phyloP scores from a whole-genome alignment of 169 alveolate species.

The Theileria sp. region DNA sequence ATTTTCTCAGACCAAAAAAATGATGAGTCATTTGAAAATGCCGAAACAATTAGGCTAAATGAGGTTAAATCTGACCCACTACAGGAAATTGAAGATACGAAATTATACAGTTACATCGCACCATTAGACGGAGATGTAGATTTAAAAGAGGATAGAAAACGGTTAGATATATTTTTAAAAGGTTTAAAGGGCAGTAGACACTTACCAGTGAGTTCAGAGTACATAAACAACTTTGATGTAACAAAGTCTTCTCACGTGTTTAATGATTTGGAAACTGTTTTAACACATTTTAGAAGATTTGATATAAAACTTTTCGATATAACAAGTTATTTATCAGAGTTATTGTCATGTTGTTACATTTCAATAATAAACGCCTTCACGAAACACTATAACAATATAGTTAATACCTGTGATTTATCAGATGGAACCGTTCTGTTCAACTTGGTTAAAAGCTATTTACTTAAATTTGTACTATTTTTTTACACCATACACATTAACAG shows the following conservation, averaged over 20 bases:
- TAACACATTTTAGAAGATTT: background rate
- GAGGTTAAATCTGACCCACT: slow-evolving; percentile 1
- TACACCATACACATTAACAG: slow-evolving; percentile 37
- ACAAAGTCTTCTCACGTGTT: slow-evolving; percentile 32
- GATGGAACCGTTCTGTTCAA: slow-evolving; percentile 23
- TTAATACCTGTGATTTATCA: background rate
- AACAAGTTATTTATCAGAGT: background rate
- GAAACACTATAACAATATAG: slow-evolving; percentile 1
- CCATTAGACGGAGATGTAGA: background rate
- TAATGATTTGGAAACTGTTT: slow-evolving; percentile 23
- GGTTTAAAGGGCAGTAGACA: background rate
- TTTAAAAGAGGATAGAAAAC: background rate
- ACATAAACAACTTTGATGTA: slow-evolving; percentile 6
- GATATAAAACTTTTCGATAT: background rate
- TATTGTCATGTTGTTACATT: background rate
- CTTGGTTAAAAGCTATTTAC: slow-evolving; percentile 39
- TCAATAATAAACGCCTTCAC: background rate
- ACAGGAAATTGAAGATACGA: background rate
- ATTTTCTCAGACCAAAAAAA: background rate
- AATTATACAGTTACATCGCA: background rate
- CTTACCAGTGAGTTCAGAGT: slow-evolving; percentile 13
- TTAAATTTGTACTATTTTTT: slow-evolving; percentile 18
- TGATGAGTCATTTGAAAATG: background rate
- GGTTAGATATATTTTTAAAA: background rate
- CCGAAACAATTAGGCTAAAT: background rate